phyloP scores from a whole-genome alignment of 2,329 filamentous ascomycete genomes.

The Pseudogymnoascus sp. region DNA sequence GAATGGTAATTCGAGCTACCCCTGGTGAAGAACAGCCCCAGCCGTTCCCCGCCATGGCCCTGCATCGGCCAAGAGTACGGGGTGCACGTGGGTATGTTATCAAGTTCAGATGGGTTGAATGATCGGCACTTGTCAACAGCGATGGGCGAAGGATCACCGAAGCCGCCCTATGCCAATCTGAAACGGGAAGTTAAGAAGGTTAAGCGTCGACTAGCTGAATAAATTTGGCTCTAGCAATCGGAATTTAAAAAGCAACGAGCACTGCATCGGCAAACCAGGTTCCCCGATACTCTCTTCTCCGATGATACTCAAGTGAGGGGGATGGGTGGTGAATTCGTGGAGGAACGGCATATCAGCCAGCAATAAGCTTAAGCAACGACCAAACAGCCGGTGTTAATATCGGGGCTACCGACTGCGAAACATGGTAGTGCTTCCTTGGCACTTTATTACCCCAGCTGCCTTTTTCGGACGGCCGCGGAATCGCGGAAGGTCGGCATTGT shows the following conservation, averaged over 20 bases:
- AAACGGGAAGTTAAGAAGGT: background rate
- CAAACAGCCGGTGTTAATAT: constrained; percentile 4
- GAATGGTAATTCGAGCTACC: background rate
- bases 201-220: background rate
- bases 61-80: background rate
- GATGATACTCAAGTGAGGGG: background rate
- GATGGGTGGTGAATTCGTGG: background rate
- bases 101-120: constrained; percentile 1
- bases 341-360: background rate
- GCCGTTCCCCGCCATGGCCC: background rate
- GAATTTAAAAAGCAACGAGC: background rate
- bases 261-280: background rate
- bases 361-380: constrained; percentile 2
- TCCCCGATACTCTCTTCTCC: background rate
- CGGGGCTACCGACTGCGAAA: background rate
- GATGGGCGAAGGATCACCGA: background rate
- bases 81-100: background rate
- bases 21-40: background rate
- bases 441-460: background rate
- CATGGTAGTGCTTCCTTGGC: background rate
- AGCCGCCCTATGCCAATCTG: background rate
- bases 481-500: background rate
- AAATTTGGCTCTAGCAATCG: background rate
- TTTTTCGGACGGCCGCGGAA: background rate
- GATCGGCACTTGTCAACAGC: background rate